Percentiles rank a stretch among this genome's conserved stretches.
Evolutionary conservation across 768 basidiomycete species (phyloP).

Genomic region (Tricholoma sp.): DNA sequence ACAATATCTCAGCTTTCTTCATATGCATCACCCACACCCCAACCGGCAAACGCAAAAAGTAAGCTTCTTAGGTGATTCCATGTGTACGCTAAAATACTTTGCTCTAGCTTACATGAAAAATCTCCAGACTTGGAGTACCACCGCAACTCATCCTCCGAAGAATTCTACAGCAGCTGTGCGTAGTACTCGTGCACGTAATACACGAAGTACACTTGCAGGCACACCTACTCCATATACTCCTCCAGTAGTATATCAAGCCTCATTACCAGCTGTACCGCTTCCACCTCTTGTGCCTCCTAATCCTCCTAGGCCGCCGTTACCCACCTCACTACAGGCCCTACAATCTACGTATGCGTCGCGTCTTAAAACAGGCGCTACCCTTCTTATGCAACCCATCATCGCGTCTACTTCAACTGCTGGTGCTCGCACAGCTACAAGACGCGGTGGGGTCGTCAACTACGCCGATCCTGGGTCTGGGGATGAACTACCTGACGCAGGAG

Average conservation of each 20-base stretch:
- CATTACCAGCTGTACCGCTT: slow-evolving; percentile 13
- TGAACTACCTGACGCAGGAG: slow-evolving; percentile 76
- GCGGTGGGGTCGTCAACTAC: slow-evolving; percentile 77
- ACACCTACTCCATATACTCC: slow-evolving; percentile 22
- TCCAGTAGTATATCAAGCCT: slow-evolving; percentile 31
- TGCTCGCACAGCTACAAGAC: slow-evolving; percentile 45
- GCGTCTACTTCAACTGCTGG: slow-evolving; percentile 32
- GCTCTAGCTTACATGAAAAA: slow-evolving; percentile 59
- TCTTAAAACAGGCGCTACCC: slow-evolving; percentile 84
- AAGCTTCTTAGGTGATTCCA: slow-evolving; percentile 2
- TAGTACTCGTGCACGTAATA: slow-evolving; percentile 33
- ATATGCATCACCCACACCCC: slow-evolving; percentile 37
- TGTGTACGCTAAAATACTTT: slow-evolving; percentile 6
- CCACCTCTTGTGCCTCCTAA: slow-evolving; percentile 33
- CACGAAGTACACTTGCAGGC: slow-evolving; percentile 39
- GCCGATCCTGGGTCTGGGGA: slow-evolving; percentile 83
- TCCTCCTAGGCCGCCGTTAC: slow-evolving; percentile 52
- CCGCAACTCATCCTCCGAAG: slow-evolving; percentile 50
- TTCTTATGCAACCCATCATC: slow-evolving; percentile 85
- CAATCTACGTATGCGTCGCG: slow-evolving; percentile 84
- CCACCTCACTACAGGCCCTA: slow-evolving; percentile 63
- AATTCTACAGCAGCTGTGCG: slow-evolving; percentile 32
- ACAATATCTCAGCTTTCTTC: slow-evolving; percentile 50
- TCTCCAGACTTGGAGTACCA: slow-evolving; percentile 62
- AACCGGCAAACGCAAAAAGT: slow-evolving; percentile 32